Evolutionary conservation across 2,329 filamentous ascomycete genomes (phyloP).

Genomic region (Aspergillus carbonarius): DNA sequence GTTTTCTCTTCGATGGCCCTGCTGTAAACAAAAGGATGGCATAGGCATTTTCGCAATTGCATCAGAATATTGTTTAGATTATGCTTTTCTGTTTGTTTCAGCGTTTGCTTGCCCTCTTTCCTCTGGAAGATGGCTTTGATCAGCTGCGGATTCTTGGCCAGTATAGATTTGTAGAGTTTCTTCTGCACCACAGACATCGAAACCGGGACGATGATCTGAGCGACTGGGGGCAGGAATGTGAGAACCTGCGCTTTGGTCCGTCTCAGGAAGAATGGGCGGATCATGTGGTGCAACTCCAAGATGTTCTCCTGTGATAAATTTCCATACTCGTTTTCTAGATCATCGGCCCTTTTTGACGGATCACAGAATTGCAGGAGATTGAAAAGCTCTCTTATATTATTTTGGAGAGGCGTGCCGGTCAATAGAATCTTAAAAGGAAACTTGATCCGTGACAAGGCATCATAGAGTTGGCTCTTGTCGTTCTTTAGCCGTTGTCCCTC

Average conservation of each 20-base stretch:
- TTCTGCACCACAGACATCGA: conserved; percentile 93
- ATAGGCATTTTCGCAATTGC: conserved; percentile 90
- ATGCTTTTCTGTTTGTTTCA: conserved; percentile 70
- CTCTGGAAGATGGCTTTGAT: conserved; percentile 80
- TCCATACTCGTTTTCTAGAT: conserved; percentile 71
- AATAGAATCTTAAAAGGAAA: conserved; percentile 82
- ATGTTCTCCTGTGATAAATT: conserved; percentile 83
- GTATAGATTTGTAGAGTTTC: conserved; percentile 89
- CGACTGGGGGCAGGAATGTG: conserved; percentile 88
- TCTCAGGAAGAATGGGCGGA: conserved; percentile 68
- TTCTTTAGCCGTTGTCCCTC: conserved; percentile 96
- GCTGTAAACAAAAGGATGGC: conserved; percentile 95
- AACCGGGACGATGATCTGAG: conserved; percentile 93
- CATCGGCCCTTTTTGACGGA: conserved; percentile 64
- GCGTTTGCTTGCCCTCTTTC: conserved; percentile 50
- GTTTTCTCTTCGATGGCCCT: conserved; percentile 81
- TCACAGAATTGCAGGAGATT: conserved; percentile 96
- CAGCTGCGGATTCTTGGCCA: conserved; percentile 84
- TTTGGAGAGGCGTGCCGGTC: conserved; percentile 76
- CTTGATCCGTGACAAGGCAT: conserved; percentile 68
- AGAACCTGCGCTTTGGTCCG: conserved; percentile 89
- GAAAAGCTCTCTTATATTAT: conserved; percentile 92
- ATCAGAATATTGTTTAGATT: conserved; percentile 92
- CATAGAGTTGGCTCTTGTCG: conserved; percentile 79
- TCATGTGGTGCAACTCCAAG: conserved; percentile 74